Conservation (phyloP, 108 stramenopile genomes). For the Cyclotella atomus region DNA sequence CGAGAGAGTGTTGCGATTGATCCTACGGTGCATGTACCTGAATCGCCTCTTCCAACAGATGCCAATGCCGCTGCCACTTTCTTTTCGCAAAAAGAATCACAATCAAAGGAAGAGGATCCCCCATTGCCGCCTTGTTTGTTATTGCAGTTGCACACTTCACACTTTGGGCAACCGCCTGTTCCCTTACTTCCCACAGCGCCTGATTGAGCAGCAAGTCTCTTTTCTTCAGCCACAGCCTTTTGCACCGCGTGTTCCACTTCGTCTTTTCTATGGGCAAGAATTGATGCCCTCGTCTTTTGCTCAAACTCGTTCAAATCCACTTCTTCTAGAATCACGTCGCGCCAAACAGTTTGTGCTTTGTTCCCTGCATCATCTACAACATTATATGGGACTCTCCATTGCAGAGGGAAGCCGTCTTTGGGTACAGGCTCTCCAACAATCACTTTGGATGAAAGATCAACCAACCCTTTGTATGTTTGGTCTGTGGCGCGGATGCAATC, state of each 20-base stretch:
- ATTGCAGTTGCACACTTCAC: constrained; percentile 31
- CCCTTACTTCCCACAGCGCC: not conserved
- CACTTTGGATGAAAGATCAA: constrained; percentile 73
- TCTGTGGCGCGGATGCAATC: constrained; percentile 83
- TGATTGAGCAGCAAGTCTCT: constrained; percentile 10
- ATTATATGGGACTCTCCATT: constrained; percentile 88
- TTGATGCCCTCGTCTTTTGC: constrained; percentile 48
- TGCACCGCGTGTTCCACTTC: constrained; percentile 53
- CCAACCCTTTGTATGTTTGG: constrained; percentile 70
- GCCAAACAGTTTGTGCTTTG: constrained; percentile 75
- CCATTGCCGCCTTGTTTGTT: constrained; percentile 14
- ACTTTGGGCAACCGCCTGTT: constrained; percentile 18
- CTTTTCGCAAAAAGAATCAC: constrained; percentile 21
- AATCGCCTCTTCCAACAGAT: not conserved
- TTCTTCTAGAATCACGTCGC: constrained; percentile 83
- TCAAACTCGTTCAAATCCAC: constrained; percentile 74
- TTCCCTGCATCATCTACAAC: constrained; percentile 89
- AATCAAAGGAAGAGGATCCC: constrained; percentile 16
- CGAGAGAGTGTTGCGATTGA: not conserved
- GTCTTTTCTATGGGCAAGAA: constrained; percentile 35
- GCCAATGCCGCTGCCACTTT: constrained; percentile 16
- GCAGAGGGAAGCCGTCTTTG: constrained; percentile 50
- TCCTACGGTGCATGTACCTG: constrained; percentile 6
- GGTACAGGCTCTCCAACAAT: constrained; percentile 76
- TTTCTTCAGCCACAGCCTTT: constrained; percentile 60